Base-by-base conservation (phyloP, 2,329 filamentous ascomycete genomes). In the Fusarium hostae region DNA sequence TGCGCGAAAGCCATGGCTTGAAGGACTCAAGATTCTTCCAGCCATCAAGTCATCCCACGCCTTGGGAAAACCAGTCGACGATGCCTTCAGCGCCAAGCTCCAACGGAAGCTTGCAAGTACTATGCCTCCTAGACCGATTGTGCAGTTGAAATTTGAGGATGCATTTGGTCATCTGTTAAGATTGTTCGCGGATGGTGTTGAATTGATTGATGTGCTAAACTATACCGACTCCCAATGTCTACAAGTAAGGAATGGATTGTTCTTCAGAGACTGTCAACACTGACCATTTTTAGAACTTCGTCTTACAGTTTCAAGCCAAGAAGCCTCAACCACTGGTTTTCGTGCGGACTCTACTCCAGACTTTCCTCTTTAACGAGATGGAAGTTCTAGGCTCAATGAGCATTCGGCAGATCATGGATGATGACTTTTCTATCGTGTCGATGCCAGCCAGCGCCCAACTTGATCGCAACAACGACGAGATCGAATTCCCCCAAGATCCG, bases 61-160 rank as follows among this genome's bases (percentile, higher is more conserved):
- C 1, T 80, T 95, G 5, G 92, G 89, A 0, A 89, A 86, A 55
- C 81, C 88, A 1, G 89, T 97, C 1, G 87, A 90, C 0, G 90
- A 91, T n/a, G 90, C 95, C 0, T 98, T 98, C 79, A 98, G 94
- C 75, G 89, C 90, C 28, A 97, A 97, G 78, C 87, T 98, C 40
- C 96, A 99, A 78, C 89, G 95, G n/a, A 92, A 92, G 70, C 86
- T 99, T 35, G 95, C 96, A 2, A 98, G 94, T 74, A 98, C 94
- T 1, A 95, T 98, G 76, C 96, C 96, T 7, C 96, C 96, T 11
- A 89, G 95, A 12, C 95, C 95, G 1, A 95, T 98, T 75, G 93
- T 98, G 15, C 87, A 94, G 58, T 84, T 95, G 5, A 89, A 88
- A 30, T 92, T 93, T 73, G 88, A 91, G 18, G 90, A 94, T 75